Base-by-base conservation (phyloP, 805 yeast species). In the Suhomyces prunicola region DNA sequence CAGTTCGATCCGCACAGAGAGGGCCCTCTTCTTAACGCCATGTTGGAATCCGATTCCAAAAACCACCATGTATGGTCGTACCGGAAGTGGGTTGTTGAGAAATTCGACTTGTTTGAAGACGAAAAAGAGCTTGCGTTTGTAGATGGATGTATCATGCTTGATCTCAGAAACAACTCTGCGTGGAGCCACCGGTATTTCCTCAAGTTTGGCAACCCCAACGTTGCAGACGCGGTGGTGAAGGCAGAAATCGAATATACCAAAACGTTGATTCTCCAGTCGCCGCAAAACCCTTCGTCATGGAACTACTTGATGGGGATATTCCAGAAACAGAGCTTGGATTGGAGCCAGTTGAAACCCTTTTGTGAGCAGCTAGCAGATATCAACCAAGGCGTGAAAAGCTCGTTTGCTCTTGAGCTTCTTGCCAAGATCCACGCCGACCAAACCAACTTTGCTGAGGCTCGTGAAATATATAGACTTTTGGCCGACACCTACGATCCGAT, bases 31-130 rank as follows among this genome's bases (percentile, higher is more conserved):
- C 73, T 88, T 42, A 78, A 79, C 40, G 70, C 78, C 46, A 87
- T 93, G 87, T 69, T 94, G 4, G 82, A 80, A 10, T 87, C 84
- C 47, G 99, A 94, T 64, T 67, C 86, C 5, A 94, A 94, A 65
- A 94, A 94, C 72, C 96, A 94, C 68, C 99, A 94, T 62, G 97
- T 92, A 5, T 94, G 99, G 98, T 82, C 97, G 0, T 90, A 91
- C 61, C 73, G 93, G 50, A 87, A 88, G 60, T 92, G 97, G 97
- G 70, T 89, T 22, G 86, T 87, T 8, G 74, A 77, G 36, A 74
- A 74, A 58, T 86, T 86, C 57, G 65, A 74, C 1, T 72, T 83
- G 41, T 84, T 71, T 59, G 51, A 58, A 17, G 69, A 73, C 42
- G 62, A 61, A 24, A 65, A 69, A 36, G 96, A 90, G 63, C 56